Evolutionary conservation across 805 yeast genomes (phyloP), one percentile per base, ranked within the genome.

Genomic region (Torulaspora maleeae): DNA sequence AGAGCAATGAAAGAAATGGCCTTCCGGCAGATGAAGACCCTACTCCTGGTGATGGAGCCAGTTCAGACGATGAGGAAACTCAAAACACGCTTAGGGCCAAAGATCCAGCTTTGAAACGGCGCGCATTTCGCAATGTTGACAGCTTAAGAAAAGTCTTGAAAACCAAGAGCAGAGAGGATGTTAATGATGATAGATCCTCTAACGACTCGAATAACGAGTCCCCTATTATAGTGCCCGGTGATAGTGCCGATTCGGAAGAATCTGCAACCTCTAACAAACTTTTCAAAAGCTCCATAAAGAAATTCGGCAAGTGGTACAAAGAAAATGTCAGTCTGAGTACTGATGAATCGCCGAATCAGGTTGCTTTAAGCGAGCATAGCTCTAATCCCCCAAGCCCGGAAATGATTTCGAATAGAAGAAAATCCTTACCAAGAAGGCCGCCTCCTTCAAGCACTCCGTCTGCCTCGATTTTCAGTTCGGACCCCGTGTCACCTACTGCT

Each of bases 251-350:
- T 12, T 24, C 65, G 15, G 62, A 53, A 8, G 62, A 58, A 27
- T 56, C 65, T 11, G 43, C 54, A 1, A 59, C 60, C 9, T 58
- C 72, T 2, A 68, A 66, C 44, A 71, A 67, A 40, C 67, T 70
- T 3, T 59, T 76, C 12, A 58, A 75, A 4, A 66, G 63, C 36
- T 74, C 86, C 0, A 64, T 82, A 38, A 75, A 72, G 47, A 83
- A 79, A 54, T 61, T 85, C 6, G 86, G 85, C 1, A 80, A 76
- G 50, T 82, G 91, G 87, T 84, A 84, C 53, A 73, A 72, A 43
- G 64, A 61, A 13, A 49, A 49, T 16, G 59, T 60, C 2, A 46
- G 49, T 25, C 41, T 22, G 4, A 30, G 30, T 16, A 4, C 44
- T 13, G 44, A 51, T 10, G 44, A 42, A 10, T 43, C 44, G 3